phyloP scores from a whole-genome alignment of 148 eudicot species.

The Linanthus parryae region DNA sequence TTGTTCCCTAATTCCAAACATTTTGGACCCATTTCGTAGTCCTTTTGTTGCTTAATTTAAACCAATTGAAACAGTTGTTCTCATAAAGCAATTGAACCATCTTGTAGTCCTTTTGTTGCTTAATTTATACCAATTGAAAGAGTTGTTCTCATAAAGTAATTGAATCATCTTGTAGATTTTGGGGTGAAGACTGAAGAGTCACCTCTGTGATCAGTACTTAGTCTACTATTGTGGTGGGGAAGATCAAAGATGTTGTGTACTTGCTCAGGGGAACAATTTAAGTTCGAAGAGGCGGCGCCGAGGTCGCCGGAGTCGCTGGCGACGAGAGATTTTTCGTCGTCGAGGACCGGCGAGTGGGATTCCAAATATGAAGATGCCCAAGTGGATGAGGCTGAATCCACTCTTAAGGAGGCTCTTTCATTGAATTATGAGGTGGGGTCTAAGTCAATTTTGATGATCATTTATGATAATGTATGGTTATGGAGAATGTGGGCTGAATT shows the following conservation, averaged over 20 bases:
- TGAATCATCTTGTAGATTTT: background rate
- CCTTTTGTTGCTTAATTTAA: background rate
- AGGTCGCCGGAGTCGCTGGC: conserved; percentile 80
- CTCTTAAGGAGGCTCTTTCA: conserved; percentile 91
- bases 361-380: conserved; percentile 78
- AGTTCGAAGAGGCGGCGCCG: conserved; percentile 53
- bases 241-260: conserved; percentile 79
- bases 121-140: background rate
- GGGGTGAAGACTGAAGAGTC: background rate
- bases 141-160: background rate
- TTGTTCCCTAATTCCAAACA: background rate
- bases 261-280: conserved; percentile 96
- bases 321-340: conserved; percentile 84
- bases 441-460: background rate
- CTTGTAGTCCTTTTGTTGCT: background rate
- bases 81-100: background rate
- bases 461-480: background rate
- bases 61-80: background rate
- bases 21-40: background rate
- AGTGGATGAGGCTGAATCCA: conserved; percentile 97
- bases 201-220: background rate
- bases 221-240: conserved; percentile 9
- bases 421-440: conserved; percentile 81
- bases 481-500: background rate
- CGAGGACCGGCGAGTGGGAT: conserved; percentile 69